Evolutionary conservation across 192 early-diverging fungal genomes (phyloP).

Genomic region (Spinellus fusiger): DNA sequence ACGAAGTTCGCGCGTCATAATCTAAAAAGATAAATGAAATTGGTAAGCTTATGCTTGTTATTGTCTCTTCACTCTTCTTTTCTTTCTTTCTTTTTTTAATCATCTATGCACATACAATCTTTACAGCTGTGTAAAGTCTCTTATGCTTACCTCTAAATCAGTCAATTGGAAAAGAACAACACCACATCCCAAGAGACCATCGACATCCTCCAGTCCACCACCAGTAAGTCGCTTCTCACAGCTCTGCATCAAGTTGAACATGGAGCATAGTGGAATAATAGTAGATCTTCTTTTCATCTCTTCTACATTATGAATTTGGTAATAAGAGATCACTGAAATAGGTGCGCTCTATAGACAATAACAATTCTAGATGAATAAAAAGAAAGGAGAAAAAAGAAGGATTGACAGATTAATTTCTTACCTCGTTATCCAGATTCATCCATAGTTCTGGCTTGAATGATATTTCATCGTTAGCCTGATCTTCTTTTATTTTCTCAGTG

Average conservation of each 20-base stretch:
- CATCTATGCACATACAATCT: too few species aligned
- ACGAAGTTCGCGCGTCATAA: neutral
- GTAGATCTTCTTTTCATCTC: neutral
- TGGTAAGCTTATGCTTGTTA: too few species aligned
- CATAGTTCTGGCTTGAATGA: conserved; percentile 30
- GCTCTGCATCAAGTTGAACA: conserved; percentile 65
- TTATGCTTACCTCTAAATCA: conserved; percentile 25
- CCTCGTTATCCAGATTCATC: conserved; percentile 45
- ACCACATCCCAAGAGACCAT: conserved; percentile 66
- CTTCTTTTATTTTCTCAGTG: conserved; percentile 18
- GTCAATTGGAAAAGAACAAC: conserved; percentile 42
- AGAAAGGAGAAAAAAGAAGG: too few species aligned
- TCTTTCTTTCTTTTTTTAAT: too few species aligned
- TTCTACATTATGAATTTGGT: neutral
- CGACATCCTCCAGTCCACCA: conserved; percentile 54
- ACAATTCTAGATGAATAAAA: too few species aligned
- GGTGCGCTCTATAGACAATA: neutral
- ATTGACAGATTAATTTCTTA: conserved; percentile 13
- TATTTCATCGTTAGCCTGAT: conserved; percentile 7
- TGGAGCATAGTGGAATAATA: conserved; percentile 53
- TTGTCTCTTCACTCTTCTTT: too few species aligned
- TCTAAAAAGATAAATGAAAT: neutral
- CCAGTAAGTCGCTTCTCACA: conserved; percentile 55
- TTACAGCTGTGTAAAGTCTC: neutral
- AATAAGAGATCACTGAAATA: conserved; percentile 3